Evolutionary conservation across 2,329 filamentous ascomycete genomes (phyloP).

Genomic region (Akanthomyces lecanii): DNA sequence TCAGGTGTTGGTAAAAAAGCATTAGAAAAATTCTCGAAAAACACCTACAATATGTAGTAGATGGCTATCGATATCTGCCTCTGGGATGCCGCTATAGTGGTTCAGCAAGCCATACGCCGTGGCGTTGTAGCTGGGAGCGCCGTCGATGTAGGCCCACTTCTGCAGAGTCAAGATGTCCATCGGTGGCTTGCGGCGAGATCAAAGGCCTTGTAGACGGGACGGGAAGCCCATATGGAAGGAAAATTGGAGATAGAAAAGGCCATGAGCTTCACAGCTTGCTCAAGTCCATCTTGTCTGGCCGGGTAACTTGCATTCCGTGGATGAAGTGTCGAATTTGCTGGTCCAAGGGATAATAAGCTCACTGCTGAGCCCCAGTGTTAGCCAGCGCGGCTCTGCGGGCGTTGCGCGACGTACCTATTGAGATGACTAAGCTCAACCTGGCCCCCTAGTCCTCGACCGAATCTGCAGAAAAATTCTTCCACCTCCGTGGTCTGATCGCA

Average conservation of each 20-base stretch:
- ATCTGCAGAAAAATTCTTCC: constrained; percentile 23
- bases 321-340: neutral
- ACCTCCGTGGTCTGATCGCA: constrained; percentile 21
- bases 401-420: neutral
- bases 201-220: neutral
- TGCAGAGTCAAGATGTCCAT: constrained; percentile 35
- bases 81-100: constrained; percentile 36
- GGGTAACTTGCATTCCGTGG: neutral
- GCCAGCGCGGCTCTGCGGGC: constrained; percentile 5
- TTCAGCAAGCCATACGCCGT: constrained; percentile 34
- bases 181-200: constrained; percentile 12
- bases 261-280: neutral
- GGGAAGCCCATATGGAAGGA: neutral
- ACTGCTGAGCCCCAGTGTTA: neutral
- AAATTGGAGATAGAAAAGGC: neutral
- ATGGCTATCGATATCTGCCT: constrained; percentile 32
- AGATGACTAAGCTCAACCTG: constrained; percentile 9
- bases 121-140: constrained; percentile 34
- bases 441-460: neutral
- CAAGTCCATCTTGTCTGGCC: neutral
- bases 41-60: constrained; percentile 33
- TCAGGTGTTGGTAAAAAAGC: neutral
- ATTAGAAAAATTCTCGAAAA: neutral
- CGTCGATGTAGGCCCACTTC: constrained; percentile 35
- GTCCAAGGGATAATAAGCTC: constrained; percentile 4